Conservation (phyloP, 2,329 filamentous ascomycete genomes). For the Pyrenochaeta sp. region DNA sequence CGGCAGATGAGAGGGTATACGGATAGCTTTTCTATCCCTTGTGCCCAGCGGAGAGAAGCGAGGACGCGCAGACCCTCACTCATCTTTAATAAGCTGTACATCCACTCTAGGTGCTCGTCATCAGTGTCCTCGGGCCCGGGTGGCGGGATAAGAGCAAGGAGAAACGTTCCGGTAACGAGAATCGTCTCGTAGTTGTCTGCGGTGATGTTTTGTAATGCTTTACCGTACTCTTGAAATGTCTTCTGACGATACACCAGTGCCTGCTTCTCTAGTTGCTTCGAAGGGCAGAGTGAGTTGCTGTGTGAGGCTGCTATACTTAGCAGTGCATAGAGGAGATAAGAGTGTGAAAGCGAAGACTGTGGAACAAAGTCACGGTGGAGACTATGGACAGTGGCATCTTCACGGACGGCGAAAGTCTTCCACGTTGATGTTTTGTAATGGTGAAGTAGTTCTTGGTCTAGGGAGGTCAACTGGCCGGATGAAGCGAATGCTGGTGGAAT, state of each 20-base stretch:
- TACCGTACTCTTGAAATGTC: constrained; percentile 35
- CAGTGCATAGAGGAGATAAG: constrained; percentile 37
- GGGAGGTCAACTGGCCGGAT: constrained; percentile 27
- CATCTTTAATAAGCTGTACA: constrained; percentile 35
- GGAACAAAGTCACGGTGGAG: constrained; percentile 38
- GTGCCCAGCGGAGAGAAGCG: constrained; percentile 38
- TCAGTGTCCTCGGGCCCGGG: constrained; percentile 15
- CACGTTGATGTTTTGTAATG: constrained; percentile 38
- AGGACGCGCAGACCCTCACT: constrained; percentile 44
- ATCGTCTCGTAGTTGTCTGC: constrained; percentile 43
- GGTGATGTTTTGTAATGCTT: constrained; percentile 39
- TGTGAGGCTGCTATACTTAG: constrained; percentile 40
- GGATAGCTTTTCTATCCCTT: constrained; percentile 43
- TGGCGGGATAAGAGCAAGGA: constrained; percentile 30
- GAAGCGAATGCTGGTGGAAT: constrained; percentile 29
- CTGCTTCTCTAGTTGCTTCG: constrained; percentile 18
- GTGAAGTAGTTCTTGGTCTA: constrained; percentile 34
- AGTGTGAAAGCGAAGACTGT: constrained; percentile 24
- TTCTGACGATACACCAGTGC: constrained; percentile 38
- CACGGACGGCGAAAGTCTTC: constrained; percentile 30
- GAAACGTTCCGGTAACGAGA: constrained; percentile 34
- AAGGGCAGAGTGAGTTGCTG: constrained; percentile 20
- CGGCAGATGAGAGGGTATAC: constrained; percentile 40
- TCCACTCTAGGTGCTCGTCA: constrained; percentile 32
- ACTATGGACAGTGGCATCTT: constrained; percentile 20